Evolutionary conservation across 768 basidiomycete species (phyloP).

Genomic region (Rhizopogon sp.): DNA sequence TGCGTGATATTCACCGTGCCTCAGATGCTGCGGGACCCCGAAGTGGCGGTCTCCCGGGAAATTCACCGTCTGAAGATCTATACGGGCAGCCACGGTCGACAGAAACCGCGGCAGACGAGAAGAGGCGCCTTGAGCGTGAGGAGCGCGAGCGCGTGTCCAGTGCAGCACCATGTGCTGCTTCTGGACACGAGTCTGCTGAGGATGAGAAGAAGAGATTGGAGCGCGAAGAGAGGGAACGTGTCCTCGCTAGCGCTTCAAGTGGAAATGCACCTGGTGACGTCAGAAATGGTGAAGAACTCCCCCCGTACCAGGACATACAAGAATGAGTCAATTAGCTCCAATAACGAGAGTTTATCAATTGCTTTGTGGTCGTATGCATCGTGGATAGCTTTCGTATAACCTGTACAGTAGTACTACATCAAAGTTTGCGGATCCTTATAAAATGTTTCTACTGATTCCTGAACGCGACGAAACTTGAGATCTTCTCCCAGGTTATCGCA

Average conservation of each 20-base stretch:
- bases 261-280: slow-evolving; percentile 21
- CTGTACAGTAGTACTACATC: no score
- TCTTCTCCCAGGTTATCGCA: no score
- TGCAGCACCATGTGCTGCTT: not conserved
- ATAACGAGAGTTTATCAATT: no score
- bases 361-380: not conserved
- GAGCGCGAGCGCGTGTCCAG: slow-evolving; percentile 44
- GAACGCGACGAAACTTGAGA: no score
- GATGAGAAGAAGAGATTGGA: slow-evolving; percentile 64
- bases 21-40: slow-evolving; percentile 32
- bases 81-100: slow-evolving; percentile 24
- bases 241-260: slow-evolving; percentile 25
- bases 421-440: no score
- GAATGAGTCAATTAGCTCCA: slow-evolving; percentile 4
- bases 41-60: slow-evolving; percentile 23
- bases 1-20: slow-evolving; percentile 44
- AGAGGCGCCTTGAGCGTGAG: slow-evolving; percentile 51
- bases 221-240: slow-evolving; percentile 60
- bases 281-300: slow-evolving; percentile 31
- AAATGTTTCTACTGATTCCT: no score
- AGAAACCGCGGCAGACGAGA: slow-evolving; percentile 63
- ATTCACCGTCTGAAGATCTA: slow-evolving; percentile 25
- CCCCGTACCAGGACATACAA: slow-evolving; percentile 39
- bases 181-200: slow-evolving; percentile 43
- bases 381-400: no score